A percentile compares a stretch with the other conserved stretches of the same genome.
Evolutionary conservation across 176 grass and related monocot species (phyloP).

Genomic region (Tuctoria greenei): DNA sequence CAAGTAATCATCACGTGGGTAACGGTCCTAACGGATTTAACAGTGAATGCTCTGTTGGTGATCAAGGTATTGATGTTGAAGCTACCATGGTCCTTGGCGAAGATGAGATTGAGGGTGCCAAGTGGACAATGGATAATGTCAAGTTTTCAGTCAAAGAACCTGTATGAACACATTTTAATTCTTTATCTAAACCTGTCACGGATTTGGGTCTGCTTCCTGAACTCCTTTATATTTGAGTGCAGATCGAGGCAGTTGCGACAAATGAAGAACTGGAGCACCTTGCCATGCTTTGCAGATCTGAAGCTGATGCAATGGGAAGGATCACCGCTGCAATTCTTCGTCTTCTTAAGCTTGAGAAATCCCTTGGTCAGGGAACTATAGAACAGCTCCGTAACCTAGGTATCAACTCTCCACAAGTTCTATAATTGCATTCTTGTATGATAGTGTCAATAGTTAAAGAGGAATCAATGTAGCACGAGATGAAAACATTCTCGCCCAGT

Average conservation of each 20-base stretch:
- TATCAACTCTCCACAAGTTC: constrained; percentile 43
- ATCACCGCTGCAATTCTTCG: constrained; percentile 90
- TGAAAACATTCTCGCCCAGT: not conserved
- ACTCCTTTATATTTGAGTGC: constrained; percentile 26
- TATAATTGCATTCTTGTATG: not conserved
- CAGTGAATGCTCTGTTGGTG: constrained; percentile 38
- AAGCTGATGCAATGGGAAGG: constrained; percentile 93
- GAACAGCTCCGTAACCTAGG: constrained; percentile 88
- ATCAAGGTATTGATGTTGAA: constrained; percentile 81
- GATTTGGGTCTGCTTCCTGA: constrained; percentile 33
- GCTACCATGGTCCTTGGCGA: constrained; percentile 59
- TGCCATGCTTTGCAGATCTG: constrained; percentile 72
- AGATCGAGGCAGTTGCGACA: constrained; percentile 93
- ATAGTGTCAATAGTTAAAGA: not conserved
- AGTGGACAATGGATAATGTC: constrained; percentile 89
- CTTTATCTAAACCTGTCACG: constrained; percentile 18
- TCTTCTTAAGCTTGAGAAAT: constrained; percentile 90
- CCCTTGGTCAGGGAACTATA: constrained; percentile 83
- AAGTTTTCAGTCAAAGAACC: constrained; percentile 97
- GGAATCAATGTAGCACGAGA: not conserved
- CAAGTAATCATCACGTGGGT: constrained; percentile 36
- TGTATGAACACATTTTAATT: constrained; percentile 43
- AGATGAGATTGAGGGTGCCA: constrained; percentile 63
- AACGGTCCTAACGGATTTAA: constrained; percentile 12
- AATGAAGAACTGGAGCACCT: constrained; percentile 93